phyloP scores from a whole-genome alignment of 768 basidiomycete species.

The Tylopilus balloui region DNA sequence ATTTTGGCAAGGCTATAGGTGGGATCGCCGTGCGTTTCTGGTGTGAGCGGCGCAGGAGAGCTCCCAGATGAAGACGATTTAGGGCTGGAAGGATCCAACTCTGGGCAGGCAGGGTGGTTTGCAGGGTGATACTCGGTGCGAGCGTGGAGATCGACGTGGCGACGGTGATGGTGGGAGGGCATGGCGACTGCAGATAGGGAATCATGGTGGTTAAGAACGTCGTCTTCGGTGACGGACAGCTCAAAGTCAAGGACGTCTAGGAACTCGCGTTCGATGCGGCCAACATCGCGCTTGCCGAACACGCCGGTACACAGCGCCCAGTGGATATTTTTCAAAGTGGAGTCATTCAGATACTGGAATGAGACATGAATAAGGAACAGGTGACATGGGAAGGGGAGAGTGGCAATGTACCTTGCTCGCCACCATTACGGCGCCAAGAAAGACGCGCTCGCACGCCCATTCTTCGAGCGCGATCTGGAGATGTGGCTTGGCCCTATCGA shows the following conservation, averaged over 20 bases:
- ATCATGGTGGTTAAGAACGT: constrained; percentile 49
- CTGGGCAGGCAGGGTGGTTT: constrained; percentile 34
- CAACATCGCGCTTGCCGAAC: constrained; percentile 77
- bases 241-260: constrained; percentile 77
- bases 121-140: constrained; percentile 16
- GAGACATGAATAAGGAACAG: constrained; percentile 3
- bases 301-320: constrained; percentile 85
- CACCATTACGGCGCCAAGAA: constrained; percentile 83
- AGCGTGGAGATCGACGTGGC: constrained; percentile 22
- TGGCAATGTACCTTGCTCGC: constrained; percentile 66
- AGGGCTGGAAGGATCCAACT: constrained; percentile 40
- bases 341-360: constrained; percentile 76
- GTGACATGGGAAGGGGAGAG: constrained; percentile 18
- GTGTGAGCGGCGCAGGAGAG: constrained; percentile 32
- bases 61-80: constrained; percentile 36
- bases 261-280: constrained; percentile 79
- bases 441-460: constrained; percentile 87
- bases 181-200: constrained; percentile 29
- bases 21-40: constrained; percentile 23
- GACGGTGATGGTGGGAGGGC: constrained; percentile 26
- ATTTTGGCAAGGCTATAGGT: constrained; percentile 20
- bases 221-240: constrained; percentile 58
- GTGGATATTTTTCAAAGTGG: constrained; percentile 85
- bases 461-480: constrained; percentile 77
- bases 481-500: constrained; percentile 71